Evolutionary conservation across 1,284 basidiomycete genomes (phyloP).

Genomic region (Naganishia sp.): DNA sequence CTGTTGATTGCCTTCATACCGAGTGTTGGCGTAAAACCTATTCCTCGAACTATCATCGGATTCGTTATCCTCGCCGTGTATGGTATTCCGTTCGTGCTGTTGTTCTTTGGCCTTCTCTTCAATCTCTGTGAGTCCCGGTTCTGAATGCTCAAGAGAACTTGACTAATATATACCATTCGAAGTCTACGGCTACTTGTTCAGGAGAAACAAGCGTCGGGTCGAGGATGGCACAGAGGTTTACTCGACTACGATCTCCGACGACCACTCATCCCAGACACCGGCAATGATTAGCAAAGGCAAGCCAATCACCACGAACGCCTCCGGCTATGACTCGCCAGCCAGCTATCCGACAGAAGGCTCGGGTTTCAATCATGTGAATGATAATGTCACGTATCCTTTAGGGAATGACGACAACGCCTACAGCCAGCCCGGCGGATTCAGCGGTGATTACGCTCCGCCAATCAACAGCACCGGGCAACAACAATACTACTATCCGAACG

Average conservation of each 20-base stretch:
- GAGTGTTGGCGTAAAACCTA: conserved; percentile 44
- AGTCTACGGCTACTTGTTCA: conserved; percentile 50
- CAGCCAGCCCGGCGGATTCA: neutral
- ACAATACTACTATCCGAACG: conserved; percentile 25
- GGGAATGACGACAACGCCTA: neutral
- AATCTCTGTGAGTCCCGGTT: conserved; percentile 66
- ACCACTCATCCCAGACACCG: conserved; percentile 39
- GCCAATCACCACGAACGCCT: conserved; percentile 15
- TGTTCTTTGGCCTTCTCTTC: conserved; percentile 81
- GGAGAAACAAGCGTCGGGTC: conserved; percentile 45
- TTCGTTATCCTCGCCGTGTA: conserved; percentile 52
- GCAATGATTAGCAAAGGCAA: conserved; percentile 34
- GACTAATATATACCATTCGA: neutral
- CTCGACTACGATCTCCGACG: conserved; percentile 40
- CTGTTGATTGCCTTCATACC: conserved; percentile 52
- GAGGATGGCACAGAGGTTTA: conserved; percentile 52
- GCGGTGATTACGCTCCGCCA: conserved; percentile 4
- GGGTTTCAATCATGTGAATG: neutral
- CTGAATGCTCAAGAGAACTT: neutral
- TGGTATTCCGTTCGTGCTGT: conserved; percentile 50
- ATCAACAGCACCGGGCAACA: conserved; percentile 19
- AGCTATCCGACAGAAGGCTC: conserved; percentile 6
- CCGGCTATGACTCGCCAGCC: conserved; percentile 13
- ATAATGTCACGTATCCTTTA: conserved; percentile 1
- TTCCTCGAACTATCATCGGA: conserved; percentile 50